Evolutionary conservation across 2,329 filamentous ascomycete genomes (phyloP).

Genomic region (Fusarium papillatum): DNA sequence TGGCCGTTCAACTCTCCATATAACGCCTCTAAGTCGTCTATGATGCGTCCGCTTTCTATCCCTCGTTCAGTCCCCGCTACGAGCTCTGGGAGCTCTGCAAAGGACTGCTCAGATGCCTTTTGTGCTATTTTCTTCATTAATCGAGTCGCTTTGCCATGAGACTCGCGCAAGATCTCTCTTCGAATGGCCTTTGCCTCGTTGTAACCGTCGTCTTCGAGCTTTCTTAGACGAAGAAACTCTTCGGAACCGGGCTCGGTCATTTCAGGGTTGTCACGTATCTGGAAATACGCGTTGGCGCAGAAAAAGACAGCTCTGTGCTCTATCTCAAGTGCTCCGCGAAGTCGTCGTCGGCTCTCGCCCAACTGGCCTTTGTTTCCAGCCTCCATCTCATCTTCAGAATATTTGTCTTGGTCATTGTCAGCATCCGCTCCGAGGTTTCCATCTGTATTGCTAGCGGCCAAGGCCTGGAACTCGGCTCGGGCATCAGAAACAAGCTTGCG

Average conservation of each 20-base stretch:
- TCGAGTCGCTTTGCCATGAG: constrained; percentile 50
- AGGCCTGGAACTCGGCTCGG: constrained; percentile 70
- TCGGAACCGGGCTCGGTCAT: constrained; percentile 76
- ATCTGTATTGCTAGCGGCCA: constrained; percentile 50
- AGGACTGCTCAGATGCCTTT: constrained; percentile 65
- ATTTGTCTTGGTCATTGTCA: constrained; percentile 21
- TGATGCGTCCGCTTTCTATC: constrained; percentile 78
- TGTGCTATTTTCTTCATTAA: constrained; percentile 74
- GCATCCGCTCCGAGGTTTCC: constrained; percentile 13
- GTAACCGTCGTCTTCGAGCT: constrained; percentile 80
- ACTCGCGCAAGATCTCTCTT: constrained; percentile 79
- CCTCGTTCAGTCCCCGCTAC: constrained; percentile 69
- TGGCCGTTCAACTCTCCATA: constrained; percentile 79
- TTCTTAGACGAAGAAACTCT: constrained; percentile 75
- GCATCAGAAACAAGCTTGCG: constrained; percentile 71
- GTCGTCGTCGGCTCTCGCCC: constrained; percentile 70
- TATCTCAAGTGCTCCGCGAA: constrained; percentile 82
- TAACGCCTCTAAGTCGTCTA: constrained; percentile 76
- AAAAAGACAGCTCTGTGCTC: constrained; percentile 90
- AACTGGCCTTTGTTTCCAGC: constrained; percentile 57
- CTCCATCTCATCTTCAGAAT: constrained; percentile 53
- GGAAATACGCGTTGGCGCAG: constrained; percentile 84
- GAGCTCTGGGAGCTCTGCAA: constrained; percentile 73
- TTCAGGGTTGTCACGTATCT: constrained; percentile 80
- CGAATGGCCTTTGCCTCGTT: constrained; percentile 83